These are phyloP conservation scores for Mycena chlorophos DNA, from an alignment of 768 basidiomycete species.

Conservation along the genomic window DNA sequence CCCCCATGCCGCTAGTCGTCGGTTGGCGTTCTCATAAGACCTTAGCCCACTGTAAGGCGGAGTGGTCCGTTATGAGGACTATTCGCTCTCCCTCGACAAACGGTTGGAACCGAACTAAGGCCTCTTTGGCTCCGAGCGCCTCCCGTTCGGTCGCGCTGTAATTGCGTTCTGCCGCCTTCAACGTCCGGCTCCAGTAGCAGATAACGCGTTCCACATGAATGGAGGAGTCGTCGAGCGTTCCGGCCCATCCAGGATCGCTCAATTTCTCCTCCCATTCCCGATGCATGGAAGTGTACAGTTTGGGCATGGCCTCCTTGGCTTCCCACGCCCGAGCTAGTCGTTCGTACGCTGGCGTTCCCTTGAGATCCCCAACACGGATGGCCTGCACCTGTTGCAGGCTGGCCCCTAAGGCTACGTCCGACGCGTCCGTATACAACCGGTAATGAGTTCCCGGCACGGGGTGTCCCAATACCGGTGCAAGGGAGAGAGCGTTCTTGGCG, in stretches of 20 bases:
- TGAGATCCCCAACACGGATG: conserved; percentile 6
- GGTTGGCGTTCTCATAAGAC: conserved; percentile 16
- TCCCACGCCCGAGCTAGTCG: background rate
- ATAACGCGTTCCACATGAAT: conserved; percentile 27
- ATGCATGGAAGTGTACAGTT: too few species aligned
- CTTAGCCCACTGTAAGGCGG: conserved; percentile 14
- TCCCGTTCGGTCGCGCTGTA: too few species aligned
- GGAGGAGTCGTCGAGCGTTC: conserved; percentile 12
- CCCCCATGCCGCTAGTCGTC: conserved; percentile 28
- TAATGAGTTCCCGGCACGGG: conserved; percentile 21
- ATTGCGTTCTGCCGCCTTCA: conserved; percentile 1
- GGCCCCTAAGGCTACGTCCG: conserved; percentile 2
- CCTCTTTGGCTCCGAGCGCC: too few species aligned
- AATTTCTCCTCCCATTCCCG: too few species aligned
- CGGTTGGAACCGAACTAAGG: too few species aligned
- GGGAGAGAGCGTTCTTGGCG: conserved; percentile 20
- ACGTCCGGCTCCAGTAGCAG: conserved; percentile 25
- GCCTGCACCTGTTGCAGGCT: conserved; percentile 20
- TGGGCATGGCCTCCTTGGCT: background rate
- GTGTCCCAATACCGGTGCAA: conserved; percentile 26
- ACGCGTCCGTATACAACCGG: conserved; percentile 7
- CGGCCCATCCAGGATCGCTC: background rate
- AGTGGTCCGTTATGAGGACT: conserved; percentile 8
- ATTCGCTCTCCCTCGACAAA: conserved; percentile 19
- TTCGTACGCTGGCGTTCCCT: conserved; percentile 10